Conservation (phyloP, 169 alveolate species). For the Cytauxzoon felis region DNA sequence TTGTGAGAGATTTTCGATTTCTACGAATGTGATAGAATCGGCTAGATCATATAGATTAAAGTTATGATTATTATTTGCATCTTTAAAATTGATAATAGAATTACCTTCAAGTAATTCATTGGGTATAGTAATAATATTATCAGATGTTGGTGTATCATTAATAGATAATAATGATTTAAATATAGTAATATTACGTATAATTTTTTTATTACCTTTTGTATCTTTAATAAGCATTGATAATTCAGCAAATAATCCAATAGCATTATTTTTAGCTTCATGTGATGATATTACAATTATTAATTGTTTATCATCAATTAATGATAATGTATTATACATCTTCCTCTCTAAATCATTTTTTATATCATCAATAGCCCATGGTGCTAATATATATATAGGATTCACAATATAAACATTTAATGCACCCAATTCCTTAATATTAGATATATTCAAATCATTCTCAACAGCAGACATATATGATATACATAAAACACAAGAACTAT, state of each 20-base stretch:
- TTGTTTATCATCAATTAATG: conserved; percentile 32
- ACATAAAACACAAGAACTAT: conserved; percentile 17
- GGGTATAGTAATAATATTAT: conserved; percentile 10
- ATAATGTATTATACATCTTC: conserved; percentile 38
- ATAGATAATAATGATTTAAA: no score
- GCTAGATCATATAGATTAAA: conserved; percentile 52
- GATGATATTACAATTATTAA: conserved; percentile 23
- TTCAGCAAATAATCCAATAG: conserved; percentile 53
- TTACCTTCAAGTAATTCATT: conserved; percentile 44
- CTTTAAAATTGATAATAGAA: conserved; percentile 7
- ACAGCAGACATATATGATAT: conserved; percentile 47
- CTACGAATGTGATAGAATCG: conserved; percentile 52
- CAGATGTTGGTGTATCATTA: no score
- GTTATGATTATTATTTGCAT: conserved; percentile 3
- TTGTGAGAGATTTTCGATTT: conserved; percentile 30
- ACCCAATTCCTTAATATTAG: conserved; percentile 5
- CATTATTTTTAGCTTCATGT: conserved; percentile 32
- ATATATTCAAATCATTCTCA: conserved; percentile 26
- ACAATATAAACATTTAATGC: conserved; percentile 30
- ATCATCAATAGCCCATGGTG: conserved; percentile 51
- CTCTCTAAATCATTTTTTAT: conserved; percentile 5
- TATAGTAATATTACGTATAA: conserved; percentile 2
- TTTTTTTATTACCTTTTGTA: conserved; percentile 3
- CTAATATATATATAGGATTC: conserved; percentile 48
- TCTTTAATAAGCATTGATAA: conserved; percentile 37